phyloP scores from a whole-genome alignment of 441 rosid genomes.

The Codiaeum variegatum region DNA sequence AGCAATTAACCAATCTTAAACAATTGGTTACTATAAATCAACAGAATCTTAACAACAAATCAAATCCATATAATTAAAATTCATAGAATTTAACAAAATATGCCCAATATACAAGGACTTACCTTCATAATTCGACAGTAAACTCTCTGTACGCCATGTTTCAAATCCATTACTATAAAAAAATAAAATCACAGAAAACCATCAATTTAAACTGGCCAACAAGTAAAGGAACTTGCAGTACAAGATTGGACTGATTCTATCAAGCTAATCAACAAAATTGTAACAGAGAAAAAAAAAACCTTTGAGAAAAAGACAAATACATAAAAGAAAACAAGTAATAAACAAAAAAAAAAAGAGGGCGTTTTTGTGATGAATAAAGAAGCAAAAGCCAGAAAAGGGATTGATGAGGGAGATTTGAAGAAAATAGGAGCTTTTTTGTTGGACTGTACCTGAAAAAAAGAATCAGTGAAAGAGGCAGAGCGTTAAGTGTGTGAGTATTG shows the following conservation, averaged over 20 bases:
- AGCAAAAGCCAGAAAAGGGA: not conserved
- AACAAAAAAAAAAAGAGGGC: not conserved
- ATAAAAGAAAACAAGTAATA: not conserved
- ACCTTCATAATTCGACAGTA: constrained; percentile 32
- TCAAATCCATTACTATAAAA: constrained; percentile 36
- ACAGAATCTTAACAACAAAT: not conserved
- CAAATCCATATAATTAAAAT: not conserved
- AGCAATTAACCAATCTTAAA: not conserved
- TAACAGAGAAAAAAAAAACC: not conserved
- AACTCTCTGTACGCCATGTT: constrained; percentile 24
- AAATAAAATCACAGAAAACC: not conserved
- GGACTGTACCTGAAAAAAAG: not conserved
- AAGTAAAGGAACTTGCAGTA: not conserved
- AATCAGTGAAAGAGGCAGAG: not conserved
- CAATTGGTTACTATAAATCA: not conserved
- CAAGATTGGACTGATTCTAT: not conserved
- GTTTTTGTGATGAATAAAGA: not conserved
- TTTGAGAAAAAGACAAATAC: too few relatives aligned
- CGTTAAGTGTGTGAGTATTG: not conserved
- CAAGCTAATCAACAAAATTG: not conserved
- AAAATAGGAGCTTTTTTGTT: not conserved
- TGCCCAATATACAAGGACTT: constrained; percentile 10
- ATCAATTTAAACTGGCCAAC: not conserved
- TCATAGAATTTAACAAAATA: not conserved
- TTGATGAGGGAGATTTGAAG: not conserved